A percentile compares a stretch with the other conserved stretches of the same genome.
phyloP scores from a whole-genome alignment of 192 early-diverging fungal species.

The Radiomyces spectabilis region DNA sequence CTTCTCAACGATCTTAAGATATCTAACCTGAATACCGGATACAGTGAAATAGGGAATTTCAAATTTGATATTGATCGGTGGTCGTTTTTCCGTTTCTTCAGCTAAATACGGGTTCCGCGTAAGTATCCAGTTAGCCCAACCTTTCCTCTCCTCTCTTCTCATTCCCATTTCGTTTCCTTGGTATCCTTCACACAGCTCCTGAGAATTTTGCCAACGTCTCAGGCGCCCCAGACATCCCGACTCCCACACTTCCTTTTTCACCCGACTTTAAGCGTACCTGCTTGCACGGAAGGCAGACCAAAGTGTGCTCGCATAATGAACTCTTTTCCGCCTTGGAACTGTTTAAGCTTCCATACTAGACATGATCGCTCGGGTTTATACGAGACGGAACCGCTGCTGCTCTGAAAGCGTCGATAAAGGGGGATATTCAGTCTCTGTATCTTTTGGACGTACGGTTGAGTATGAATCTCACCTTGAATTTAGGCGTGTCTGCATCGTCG shows the following conservation, averaged over 20 bases:
- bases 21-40: constrained; percentile 86
- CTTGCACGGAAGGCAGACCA: constrained; percentile 77
- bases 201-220: no score
- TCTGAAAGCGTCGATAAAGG: no score
- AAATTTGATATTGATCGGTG: constrained; percentile 80
- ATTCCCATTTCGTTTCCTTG: no score
- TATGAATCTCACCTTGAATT: constrained; percentile 89
- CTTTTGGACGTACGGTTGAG: no score
- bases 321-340: constrained; percentile 97
- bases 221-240: no score
- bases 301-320: constrained; percentile 86
- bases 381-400: constrained; percentile 78
- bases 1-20: constrained; percentile 87
- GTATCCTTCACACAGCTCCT: no score
- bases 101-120: no score
- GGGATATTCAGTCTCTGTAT: no score
- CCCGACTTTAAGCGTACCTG: no score
- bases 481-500: constrained; percentile 91
- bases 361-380: constrained; percentile 94
- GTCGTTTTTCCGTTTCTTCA: constrained; percentile 74
- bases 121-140: not conserved
- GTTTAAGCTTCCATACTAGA: constrained; percentile 97
- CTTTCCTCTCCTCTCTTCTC: no score
- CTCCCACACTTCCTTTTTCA: no score
- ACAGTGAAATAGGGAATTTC: constrained; percentile 89